Base-by-base conservation (phyloP, 78 protist species). In the Guillardia theta region DNA sequence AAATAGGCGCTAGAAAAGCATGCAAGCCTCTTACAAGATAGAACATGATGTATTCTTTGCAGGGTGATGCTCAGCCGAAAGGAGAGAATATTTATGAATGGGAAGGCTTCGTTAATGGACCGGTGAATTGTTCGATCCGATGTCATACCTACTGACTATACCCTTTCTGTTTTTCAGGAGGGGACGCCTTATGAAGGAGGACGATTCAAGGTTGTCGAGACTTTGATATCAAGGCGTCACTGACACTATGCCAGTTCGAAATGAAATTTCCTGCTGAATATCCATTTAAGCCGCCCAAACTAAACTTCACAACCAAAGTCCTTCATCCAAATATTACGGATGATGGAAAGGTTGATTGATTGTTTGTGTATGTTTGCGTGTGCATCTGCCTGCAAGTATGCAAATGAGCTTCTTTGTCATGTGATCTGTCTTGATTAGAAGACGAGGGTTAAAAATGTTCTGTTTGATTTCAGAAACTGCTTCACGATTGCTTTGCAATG, bases 201-300 rank as follows among this genome's bases (percentile, higher is more conserved):
- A 4, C 15, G 15, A 27, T 70, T 58, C 70, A n/a, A n/a, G n/a
- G n/a, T n/a, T n/a, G n/a, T n/a, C n/a, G n/a, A n/a, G n/a, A n/a
- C n/a, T n/a, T n/a, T n/a, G n/a, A n/a, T n/a, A n/a, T n/a, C n/a
- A n/a, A n/a, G n/a, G n/a, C n/a, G n/a, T n/a, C n/a, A n/a, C n/a
- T n/a, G 12, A 21, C n/a, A n/a, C n/a, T n/a, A n/a, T n/a, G n/a
- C n/a, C 87, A 43, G 41, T 78, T 78, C 33, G 45, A 78, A 48
- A 6, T 78, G 43, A 37, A n/a, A 18, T 78, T 78, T 30, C 90
- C 90, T 10, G 50, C 90, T 24, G 90, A 78, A 36, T 78, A 78
- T 50, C 90, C 90, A 5, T 78, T 78, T 50, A 78, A 78, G 90
- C 90, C 90, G 10, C 90, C 90, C 53, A 78, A 78, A 78, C 19